A percentile compares a stretch with the other conserved stretches of the same genome.
phyloP scores from a whole-genome alignment of 2,329 filamentous ascomycete genomes.

The Rhynchosporium graminicola region DNA sequence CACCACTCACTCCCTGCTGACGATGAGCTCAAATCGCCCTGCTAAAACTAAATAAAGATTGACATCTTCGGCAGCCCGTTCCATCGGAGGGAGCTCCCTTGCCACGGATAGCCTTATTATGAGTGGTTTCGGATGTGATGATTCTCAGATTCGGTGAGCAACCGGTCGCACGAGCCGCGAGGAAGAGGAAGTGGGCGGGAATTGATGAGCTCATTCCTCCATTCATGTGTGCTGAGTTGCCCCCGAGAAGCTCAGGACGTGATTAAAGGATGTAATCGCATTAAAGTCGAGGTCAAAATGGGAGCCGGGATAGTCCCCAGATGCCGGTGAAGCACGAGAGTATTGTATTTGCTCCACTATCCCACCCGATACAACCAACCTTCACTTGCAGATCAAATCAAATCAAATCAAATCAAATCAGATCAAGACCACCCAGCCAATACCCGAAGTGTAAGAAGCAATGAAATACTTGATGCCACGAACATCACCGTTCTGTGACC shows the following conservation, averaged over 20 bases:
- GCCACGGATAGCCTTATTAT: conserved; percentile 4
- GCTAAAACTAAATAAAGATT: background rate
- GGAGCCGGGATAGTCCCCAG: conserved; percentile 12
- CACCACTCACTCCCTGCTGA: conserved; percentile 6
- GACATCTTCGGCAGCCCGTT: conserved; percentile 11
- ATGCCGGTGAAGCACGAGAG: background rate
- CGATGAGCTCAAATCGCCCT: background rate
- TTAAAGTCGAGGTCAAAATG: conserved; percentile 5
- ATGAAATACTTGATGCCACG: conserved; percentile 11
- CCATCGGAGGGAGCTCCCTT: conserved; percentile 4
- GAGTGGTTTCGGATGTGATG: conserved; percentile 19
- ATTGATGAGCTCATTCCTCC: background rate
- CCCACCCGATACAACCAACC: conserved; percentile 2
- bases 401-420: conserved; percentile 1
- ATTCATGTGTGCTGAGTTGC: background rate
- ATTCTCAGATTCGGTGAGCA: conserved; percentile 11
- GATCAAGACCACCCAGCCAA: background rate
- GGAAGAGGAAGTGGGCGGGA: conserved; percentile 3
- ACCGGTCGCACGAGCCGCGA: conserved; percentile 18
- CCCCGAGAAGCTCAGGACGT: background rate
- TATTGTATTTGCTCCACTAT: background rate
- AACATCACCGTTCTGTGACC: conserved; percentile 21
- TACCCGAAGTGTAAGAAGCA: background rate
- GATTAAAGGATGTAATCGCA: background rate
- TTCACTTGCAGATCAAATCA: background rate